Conservation (phyloP, 169 alveolate species). For the Plasmodium gaboni region DNA sequence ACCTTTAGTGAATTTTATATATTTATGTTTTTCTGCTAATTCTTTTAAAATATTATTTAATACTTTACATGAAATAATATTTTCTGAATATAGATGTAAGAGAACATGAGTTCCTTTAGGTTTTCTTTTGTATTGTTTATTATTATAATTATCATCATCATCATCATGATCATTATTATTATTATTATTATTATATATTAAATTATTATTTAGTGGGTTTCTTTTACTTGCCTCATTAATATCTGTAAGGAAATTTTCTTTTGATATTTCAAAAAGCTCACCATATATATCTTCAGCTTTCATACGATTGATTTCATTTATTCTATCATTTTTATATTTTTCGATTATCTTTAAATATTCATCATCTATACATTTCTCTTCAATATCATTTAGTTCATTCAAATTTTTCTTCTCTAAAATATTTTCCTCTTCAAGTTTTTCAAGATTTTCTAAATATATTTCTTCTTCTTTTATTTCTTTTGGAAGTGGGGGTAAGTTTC, state of each 20-base stretch:
- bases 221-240: slow-evolving; percentile 78
- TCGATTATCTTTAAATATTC: slow-evolving; percentile 50
- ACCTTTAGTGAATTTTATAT: slow-evolving; percentile 85
- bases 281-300: slow-evolving; percentile 75
- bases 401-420: slow-evolving; percentile 72
- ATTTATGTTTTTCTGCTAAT: slow-evolving; percentile 77
- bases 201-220: slow-evolving; percentile 28
- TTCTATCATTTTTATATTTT: slow-evolving; percentile 46
- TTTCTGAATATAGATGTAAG: slow-evolving; percentile 80
- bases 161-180: slow-evolving; percentile 6
- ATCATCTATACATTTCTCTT: slow-evolving; percentile 73
- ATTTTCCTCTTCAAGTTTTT: slow-evolving; percentile 58
- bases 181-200: slow-evolving; percentile 29
- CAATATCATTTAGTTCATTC: slow-evolving; percentile 48
- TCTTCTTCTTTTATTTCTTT: slow-evolving; percentile 88
- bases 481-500: slow-evolving; percentile 88
- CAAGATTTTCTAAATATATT: slow-evolving; percentile 76
- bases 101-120: slow-evolving; percentile 81
- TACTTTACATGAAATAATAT: slow-evolving; percentile 77
- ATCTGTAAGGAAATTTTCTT: slow-evolving; percentile 75
- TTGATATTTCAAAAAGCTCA: slow-evolving; percentile 74
- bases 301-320: slow-evolving; percentile 63
- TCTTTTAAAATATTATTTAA: slow-evolving; percentile 73
- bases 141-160: neutral
- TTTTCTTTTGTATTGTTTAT: neutral